phyloP scores from a whole-genome alignment of 2,329 filamentous ascomycete species.

The Emmonsiellopsis sp. region DNA sequence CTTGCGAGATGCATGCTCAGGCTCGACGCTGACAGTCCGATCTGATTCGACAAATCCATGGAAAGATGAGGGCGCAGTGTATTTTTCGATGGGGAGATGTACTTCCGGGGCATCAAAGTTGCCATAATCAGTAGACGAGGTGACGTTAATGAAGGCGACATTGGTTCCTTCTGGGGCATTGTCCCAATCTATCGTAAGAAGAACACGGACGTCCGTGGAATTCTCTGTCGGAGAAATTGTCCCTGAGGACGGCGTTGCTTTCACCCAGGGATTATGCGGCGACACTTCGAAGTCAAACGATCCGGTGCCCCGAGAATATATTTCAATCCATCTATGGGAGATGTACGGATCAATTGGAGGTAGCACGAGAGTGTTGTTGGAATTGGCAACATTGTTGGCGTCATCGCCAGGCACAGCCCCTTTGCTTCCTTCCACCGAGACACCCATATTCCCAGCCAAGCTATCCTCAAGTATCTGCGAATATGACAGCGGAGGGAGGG shows the following conservation, averaged over 20 bases:
- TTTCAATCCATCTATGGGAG: slow-evolving; percentile 51
- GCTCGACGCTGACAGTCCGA: slow-evolving; percentile 27
- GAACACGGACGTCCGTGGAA: slow-evolving; percentile 42
- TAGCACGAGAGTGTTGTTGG: slow-evolving; percentile 44
- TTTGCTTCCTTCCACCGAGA: slow-evolving; percentile 56
- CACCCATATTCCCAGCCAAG: slow-evolving; percentile 53
- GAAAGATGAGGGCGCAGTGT: slow-evolving; percentile 43
- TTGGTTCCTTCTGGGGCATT: slow-evolving; percentile 29
- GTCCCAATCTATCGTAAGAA: slow-evolving; percentile 49
- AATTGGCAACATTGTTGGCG: slow-evolving; percentile 44
- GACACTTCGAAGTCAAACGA: slow-evolving; percentile 46
- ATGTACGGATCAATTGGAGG: slow-evolving; percentile 52
- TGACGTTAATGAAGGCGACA: slow-evolving; percentile 23
- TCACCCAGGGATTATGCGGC: slow-evolving; percentile 41
- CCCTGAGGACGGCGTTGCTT: slow-evolving; percentile 42
- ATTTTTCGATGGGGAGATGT: slow-evolving; percentile 46
- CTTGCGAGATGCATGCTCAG: slow-evolving; percentile 19
- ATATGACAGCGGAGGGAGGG: slow-evolving; percentile 51
- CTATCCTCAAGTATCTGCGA: slow-evolving; percentile 48
- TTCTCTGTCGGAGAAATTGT: slow-evolving; percentile 35
- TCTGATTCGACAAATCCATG: slow-evolving; percentile 56
- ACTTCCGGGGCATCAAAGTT: slow-evolving; percentile 34
- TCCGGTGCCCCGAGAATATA: slow-evolving; percentile 50
- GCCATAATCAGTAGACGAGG: slow-evolving; percentile 14
- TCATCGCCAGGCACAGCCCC: slow-evolving; percentile 60